Evolutionary conservation across 1,139 yeast species (phyloP), one percentile per base, ranked within the genome.

Genomic region (Saccharomyces hybrid): DNA sequence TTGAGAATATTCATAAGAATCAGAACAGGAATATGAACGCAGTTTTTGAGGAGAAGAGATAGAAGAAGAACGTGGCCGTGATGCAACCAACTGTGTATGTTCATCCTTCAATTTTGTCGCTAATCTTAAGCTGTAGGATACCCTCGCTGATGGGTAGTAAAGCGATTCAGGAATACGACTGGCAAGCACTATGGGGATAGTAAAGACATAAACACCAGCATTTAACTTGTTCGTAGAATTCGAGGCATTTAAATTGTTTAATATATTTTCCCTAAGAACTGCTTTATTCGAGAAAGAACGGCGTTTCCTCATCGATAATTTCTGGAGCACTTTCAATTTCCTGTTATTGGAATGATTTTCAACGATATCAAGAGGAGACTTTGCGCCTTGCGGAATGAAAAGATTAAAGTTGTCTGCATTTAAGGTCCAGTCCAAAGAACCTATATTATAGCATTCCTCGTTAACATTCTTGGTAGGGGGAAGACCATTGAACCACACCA

Each of bases 201-300:
- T 70, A 67, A 86, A 88, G 1, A 88, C 81, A 65, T 88, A 88
- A 62, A 84, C 79, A 29, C 96, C 96, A 8, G 95, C 65, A 19
- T 16, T 38, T 5, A 38, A 19, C 19, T 38, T 38, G 26, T 38
- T 38, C 23, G 26, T 8, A 38, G 44, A 16, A 19, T 38, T 23
- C 25, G 44, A 38, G n/a, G 44, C 9, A 38, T 38, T 38, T 5
- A 38, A 13, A 9, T 38, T 38, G 5, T 38, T 38, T 19, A 38
- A n/a, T 16, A 38, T 38, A 38, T 4, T 38, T 19, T 38, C 44
- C n/a, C 13, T 38, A 3, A 38, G 44, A 9, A 19, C 19, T 8
- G 44, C 11, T 7, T 38, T 38, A 19, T 19, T 38, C n/a, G 44
- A 19, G 32, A 23, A 25, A 46, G 44, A 56, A 50, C 28, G 54